Percentiles rank a stretch among this genome's conserved stretches.
phyloP scores from a whole-genome alignment of 2,329 filamentous ascomycete species.

The Aureobasidium sp. region DNA sequence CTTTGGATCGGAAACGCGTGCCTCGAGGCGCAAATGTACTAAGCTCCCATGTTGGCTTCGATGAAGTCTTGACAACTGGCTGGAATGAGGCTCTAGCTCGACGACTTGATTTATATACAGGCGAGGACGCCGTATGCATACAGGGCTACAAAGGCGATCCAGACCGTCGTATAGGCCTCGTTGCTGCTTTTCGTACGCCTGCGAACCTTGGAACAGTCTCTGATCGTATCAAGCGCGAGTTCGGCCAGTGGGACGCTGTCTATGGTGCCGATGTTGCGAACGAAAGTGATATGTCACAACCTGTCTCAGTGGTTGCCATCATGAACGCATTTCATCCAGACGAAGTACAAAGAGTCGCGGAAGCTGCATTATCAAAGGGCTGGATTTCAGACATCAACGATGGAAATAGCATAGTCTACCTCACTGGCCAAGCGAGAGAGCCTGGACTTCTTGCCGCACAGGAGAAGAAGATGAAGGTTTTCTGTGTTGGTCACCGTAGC shows the following conservation, averaged over 20 bases:
- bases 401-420: conserved; percentile 30
- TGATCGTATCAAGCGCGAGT: conserved; percentile 4
- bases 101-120: conserved; percentile 27
- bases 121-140: conserved; percentile 25
- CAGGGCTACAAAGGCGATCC: conserved; percentile 35
- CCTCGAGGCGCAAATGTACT: conserved; percentile 1
- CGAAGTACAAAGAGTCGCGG: conserved; percentile 30
- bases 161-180: conserved; percentile 32
- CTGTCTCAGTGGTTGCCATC: conserved; percentile 27
- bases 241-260: not conserved
- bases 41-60: conserved; percentile 23
- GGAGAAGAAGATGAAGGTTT: conserved; percentile 28
- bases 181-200: conserved; percentile 22
- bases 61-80: conserved; percentile 33
- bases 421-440: conserved; percentile 33
- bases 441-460: conserved; percentile 28
- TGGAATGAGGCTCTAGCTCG: conserved; percentile 31
- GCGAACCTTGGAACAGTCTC: not conserved
- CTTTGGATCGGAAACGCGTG: not conserved
- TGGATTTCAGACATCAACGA: conserved; percentile 23
- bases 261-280: not conserved
- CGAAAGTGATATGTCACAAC: conserved; percentile 5
- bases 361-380: conserved; percentile 22
- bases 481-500: conserved; percentile 33
- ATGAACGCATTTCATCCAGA: conserved; percentile 36